A percentile compares a stretch with the other conserved stretches of the same genome.
These are phyloP conservation scores for Patellifolia procumbens DNA, from an alignment of 179 eudicot species.

Conservation along the genomic window DNA sequence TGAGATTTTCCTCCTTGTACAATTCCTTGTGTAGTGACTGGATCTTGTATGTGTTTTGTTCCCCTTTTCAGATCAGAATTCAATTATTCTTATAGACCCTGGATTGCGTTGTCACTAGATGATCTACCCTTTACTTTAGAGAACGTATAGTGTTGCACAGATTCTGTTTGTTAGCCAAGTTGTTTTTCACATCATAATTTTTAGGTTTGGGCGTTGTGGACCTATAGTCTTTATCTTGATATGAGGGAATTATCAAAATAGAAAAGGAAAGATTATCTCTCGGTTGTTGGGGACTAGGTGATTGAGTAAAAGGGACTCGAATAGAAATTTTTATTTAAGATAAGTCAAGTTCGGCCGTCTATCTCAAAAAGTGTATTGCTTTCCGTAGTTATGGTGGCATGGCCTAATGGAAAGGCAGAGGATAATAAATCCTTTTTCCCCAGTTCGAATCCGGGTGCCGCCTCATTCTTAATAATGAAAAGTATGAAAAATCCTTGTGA, in stretches of 20 bases:
- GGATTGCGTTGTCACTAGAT: neutral
- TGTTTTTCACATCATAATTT: neutral
- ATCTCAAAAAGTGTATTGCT: neutral
- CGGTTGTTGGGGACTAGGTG: neutral
- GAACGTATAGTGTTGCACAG: neutral
- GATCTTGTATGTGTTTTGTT: neutral
- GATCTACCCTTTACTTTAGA: neutral
- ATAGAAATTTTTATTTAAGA: neutral
- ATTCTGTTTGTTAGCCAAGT: neutral
- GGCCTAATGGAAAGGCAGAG: neutral
- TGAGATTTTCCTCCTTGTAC: neutral
- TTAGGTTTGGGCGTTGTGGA: neutral
- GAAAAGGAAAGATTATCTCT: neutral
- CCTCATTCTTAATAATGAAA: neutral
- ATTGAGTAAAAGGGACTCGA: neutral
- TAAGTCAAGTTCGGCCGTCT: neutral
- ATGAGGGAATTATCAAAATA: neutral
- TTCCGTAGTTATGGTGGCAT: neutral
- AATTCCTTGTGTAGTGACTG: neutral
- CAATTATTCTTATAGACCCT: neutral
- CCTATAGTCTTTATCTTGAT: neutral
- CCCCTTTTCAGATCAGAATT: neutral
- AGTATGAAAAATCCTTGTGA: neutral
- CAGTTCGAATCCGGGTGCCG: neutral
- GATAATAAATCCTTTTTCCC: neutral